phyloP scores from a whole-genome alignment of 768 basidiomycete genomes.

The Auriscalpium vulgare region DNA sequence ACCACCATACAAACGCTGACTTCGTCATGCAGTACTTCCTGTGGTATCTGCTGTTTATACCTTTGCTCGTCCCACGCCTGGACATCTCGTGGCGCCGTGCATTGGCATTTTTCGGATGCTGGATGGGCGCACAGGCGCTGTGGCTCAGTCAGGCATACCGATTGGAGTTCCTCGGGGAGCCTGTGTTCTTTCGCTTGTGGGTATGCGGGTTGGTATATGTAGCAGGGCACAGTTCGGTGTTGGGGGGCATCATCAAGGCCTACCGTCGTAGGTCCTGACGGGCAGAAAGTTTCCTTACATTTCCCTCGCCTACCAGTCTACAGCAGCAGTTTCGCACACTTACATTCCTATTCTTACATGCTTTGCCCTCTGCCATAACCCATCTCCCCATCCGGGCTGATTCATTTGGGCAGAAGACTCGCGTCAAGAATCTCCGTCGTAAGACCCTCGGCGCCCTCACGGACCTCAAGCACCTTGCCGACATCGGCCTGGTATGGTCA shows the following conservation, averaged over 20 bases:
- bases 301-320: too few species aligned
- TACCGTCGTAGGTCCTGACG: conserved; percentile 22
- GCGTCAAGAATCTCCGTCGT: conserved; percentile 67
- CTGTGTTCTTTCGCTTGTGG: conserved; percentile 77
- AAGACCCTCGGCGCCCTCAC: conserved; percentile 75
- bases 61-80: conserved; percentile 68
- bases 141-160: conserved; percentile 91
- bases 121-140: conserved; percentile 73
- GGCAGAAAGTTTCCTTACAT: too few species aligned
- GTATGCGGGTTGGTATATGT: conserved; percentile 67
- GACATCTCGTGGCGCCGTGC: conserved; percentile 38
- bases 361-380: too few species aligned
- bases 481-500: conserved; percentile 50
- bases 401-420: conserved; percentile 32
- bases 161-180: conserved; percentile 78
- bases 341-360: too few species aligned
- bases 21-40: conserved; percentile 71
- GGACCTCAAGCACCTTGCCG: conserved; percentile 71
- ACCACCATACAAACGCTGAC: neutral
- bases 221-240: conserved; percentile 70
- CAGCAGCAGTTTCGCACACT: too few species aligned
- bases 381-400: neutral
- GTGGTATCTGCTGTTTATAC: conserved; percentile 90
- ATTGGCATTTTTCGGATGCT: conserved; percentile 40
- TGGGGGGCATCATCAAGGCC: conserved; percentile 51